These are phyloP conservation scores for Coemansia sp. DNA, from an alignment of 192 early-diverging fungal species.

Conservation along the genomic window DNA sequence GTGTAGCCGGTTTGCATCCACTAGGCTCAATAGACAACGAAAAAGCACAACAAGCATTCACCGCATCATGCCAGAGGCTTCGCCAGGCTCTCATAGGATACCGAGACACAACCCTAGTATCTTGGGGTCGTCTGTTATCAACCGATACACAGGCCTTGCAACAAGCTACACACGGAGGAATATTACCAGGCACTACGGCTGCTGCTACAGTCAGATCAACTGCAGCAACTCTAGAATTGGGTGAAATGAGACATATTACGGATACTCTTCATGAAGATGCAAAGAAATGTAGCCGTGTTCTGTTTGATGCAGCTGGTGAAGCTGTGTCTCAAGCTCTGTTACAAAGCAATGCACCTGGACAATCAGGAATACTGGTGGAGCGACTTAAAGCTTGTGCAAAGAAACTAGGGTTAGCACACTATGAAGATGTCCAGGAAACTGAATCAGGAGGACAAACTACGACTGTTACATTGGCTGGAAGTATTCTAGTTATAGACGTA, in stretches of 20 bases:
- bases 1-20: conserved; percentile 35
- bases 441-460: conserved; percentile 10
- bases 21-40: conserved; percentile 37
- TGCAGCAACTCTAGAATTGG: conserved; percentile 29
- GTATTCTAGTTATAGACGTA: conserved; percentile 43
- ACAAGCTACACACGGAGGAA: background rate
- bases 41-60: conserved; percentile 19
- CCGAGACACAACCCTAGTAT: conserved; percentile 32
- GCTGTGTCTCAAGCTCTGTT: conserved; percentile 22
- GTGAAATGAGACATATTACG: conserved; percentile 28
- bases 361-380: conserved; percentile 17
- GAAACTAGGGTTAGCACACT: conserved; percentile 34
- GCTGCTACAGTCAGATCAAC: conserved; percentile 14
- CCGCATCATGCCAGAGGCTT: conserved; percentile 24
- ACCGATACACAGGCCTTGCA: background rate
- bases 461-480: conserved; percentile 45
- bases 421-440: conserved; percentile 29
- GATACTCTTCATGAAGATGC: conserved; percentile 34
- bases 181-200: background rate
- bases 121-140: conserved; percentile 23
- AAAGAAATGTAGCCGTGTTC: conserved; percentile 6
- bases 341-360: background rate
- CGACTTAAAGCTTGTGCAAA: conserved; percentile 23
- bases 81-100: conserved; percentile 22
- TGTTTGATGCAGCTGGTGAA: conserved; percentile 31